Evolutionary conservation across 495 filamentous ascomycete genomes (phyloP), one percentile per base, ranked within the genome.

Genomic region (Aspergillus baeticus): DNA sequence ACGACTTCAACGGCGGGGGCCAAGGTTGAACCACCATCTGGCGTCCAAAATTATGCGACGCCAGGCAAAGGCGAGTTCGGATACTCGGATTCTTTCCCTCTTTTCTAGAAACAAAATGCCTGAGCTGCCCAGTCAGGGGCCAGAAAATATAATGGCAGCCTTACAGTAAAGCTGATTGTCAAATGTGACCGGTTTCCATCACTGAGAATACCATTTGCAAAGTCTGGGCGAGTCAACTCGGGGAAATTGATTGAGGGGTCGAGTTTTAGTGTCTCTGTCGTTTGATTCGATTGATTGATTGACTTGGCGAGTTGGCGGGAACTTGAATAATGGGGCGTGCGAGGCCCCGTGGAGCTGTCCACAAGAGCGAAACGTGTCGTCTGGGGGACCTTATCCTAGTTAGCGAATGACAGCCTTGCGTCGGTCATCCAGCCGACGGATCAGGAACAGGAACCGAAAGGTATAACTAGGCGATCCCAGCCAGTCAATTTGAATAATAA

Each of bases 341-440:
- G n/a, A 45, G 10, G 47, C 47, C 34, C 37, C 47, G 47, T 50
- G 34, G 47, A 38, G 5, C 33, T 38, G 47, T 50, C 47, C 47
- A 50, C 47, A 38, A 7, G 35, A 35, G 46, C 46, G 46, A 49
- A 59, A 49, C 43, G 50, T 59, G 51, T 44, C 57, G 57, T 47
- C 43, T 46, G 49, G 41, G 31, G 33, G 37, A 26, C 29, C 31
- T 7, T 36, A 42, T n/a, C 26, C 18, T 17, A 21, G 26, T 41
- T n/a, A 29, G 54, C 43, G 35, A 51, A 57, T 54, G 31, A 37
- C 8, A 45, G n/a, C 8, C 18, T 15, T 44, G 22, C 20, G n/a
- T n/a, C n/a, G n/a, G n/a, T n/a, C 13, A 41, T 7, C 18, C 6
- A 41, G 35, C 18, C 15, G 21, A 5, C 13, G 13, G 23, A 39